Conservation (phyloP, 208 protist species). For the Acanthamoeba rhysodes region DNA sequence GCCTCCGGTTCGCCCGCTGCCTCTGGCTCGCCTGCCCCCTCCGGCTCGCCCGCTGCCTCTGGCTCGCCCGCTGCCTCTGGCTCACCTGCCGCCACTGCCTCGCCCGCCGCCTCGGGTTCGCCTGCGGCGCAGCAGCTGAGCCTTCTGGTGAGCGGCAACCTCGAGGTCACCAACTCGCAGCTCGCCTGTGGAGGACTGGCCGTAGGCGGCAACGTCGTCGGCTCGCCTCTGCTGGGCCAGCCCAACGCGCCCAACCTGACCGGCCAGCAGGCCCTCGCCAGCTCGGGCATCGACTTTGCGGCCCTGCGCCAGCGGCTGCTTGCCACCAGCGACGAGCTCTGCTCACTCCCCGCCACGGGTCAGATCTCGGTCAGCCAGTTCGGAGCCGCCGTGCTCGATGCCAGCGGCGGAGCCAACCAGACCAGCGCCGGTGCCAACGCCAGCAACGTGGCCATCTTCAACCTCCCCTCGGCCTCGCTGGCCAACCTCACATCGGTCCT, state of each 20-base stretch:
- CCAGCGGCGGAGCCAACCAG: neutral
- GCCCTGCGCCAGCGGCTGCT: constrained; percentile 10
- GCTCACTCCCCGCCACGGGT: neutral
- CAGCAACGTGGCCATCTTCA: constrained; percentile 25
- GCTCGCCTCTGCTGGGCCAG: neutral
- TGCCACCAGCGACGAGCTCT: neutral
- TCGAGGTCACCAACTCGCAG: constrained; percentile 5
- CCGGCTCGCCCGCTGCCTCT: neutral
- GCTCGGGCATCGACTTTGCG: neutral
- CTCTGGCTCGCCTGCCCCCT: neutral
- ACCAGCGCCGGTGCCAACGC: neutral
- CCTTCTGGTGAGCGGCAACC: neutral
- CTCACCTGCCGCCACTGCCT: neutral
- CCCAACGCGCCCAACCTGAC: neutral
- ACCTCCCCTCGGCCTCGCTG: neutral
- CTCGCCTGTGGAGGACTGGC: neutral
- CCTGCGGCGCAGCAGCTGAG: neutral
- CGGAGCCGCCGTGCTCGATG: neutral
- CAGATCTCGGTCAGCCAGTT: neutral
- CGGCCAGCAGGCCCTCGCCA: neutral
- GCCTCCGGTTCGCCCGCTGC: neutral
- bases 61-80: neutral
- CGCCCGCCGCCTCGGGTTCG: neutral
- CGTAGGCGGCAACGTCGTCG: neutral
- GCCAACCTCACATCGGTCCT: constrained; percentile 1